phyloP scores from a whole-genome alignment of 1,284 basidiomycete species.

The Moniliella sp. region DNA sequence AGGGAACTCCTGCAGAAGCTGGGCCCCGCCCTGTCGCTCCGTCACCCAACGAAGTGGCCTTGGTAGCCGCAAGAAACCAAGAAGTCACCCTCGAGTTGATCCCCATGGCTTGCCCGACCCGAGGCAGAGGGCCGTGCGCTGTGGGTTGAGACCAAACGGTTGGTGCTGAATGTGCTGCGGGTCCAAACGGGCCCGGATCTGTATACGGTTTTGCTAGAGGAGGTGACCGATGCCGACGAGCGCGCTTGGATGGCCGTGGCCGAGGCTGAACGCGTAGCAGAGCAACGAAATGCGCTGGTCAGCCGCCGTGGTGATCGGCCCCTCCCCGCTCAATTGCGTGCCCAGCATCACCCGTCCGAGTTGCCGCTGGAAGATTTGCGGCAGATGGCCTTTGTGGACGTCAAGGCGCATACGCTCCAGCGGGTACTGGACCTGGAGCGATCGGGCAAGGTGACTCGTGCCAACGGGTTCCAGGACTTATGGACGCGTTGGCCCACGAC shows the following conservation, averaged over 20 bases:
- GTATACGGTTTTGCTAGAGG: slow-evolving; percentile 61
- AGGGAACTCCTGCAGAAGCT: slow-evolving; percentile 41
- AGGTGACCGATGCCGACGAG: slow-evolving; percentile 73
- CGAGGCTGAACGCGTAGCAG: slow-evolving; percentile 50
- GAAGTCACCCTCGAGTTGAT: slow-evolving; percentile 30
- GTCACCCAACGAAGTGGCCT: neutral
- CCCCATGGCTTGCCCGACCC: slow-evolving; percentile 43
- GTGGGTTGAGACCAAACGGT: slow-evolving; percentile 87
- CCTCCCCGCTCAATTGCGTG: slow-evolving; percentile 45
- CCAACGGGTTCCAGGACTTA: slow-evolving; percentile 75
- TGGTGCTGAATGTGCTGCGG: slow-evolving; percentile 74
- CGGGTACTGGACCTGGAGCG: slow-evolving; percentile 74
- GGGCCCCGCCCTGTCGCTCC: slow-evolving; percentile 5
- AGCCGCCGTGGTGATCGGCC: slow-evolving; percentile 42
- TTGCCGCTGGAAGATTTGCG: slow-evolving; percentile 10
- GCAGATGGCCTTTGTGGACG: slow-evolving; percentile 59
- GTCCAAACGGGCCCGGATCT: slow-evolving; percentile 81
- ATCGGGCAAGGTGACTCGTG: slow-evolving; percentile 54
- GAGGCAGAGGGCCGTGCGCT: slow-evolving; percentile 71
- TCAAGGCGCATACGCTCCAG: slow-evolving; percentile 74
- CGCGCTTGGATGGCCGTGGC: slow-evolving; percentile 39
- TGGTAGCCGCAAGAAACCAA: slow-evolving; percentile 18
- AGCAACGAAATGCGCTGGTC: no score
- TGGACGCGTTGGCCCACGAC: slow-evolving; percentile 88
- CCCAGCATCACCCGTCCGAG: no score